phyloP scores from a whole-genome alignment of 2,329 filamentous ascomycete species.

The Monascus ruber region DNA sequence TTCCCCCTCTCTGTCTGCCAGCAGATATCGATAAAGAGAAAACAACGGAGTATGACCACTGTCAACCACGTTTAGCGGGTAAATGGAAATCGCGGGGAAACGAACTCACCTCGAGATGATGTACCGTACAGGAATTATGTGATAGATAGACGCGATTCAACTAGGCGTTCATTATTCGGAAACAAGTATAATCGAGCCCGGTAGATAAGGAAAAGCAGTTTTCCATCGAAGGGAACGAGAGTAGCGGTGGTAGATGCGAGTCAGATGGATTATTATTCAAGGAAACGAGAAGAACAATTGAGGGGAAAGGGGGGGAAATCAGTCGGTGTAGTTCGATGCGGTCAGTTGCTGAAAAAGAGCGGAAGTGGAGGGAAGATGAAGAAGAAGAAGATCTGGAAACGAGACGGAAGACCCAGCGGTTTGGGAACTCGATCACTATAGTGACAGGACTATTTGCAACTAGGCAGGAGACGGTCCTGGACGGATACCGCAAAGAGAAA shows the following conservation, averaged over 20 bases:
- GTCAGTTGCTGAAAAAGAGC: constrained; percentile 1
- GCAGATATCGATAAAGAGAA: constrained; percentile 26
- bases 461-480: too few species aligned
- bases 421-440: constrained; percentile 17
- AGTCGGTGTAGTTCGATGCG: constrained; percentile 15
- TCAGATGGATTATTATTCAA: constrained; percentile 3
- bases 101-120: background rate
- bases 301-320: constrained; percentile 7
- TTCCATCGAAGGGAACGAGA: constrained; percentile 8
- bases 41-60: constrained; percentile 1
- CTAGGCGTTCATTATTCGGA: constrained; percentile 19
- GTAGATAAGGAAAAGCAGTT: too few species aligned
- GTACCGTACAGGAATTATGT: background rate
- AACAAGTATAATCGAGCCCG: background rate
- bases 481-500: background rate
- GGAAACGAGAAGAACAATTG: constrained; percentile 8
- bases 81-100: too few species aligned
- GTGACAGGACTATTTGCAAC: constrained; percentile 10
- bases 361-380: constrained; percentile 3
- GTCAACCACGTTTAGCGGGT: too few species aligned
- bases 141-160: constrained; percentile 12
- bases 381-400: constrained; percentile 14
- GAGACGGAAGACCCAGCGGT: constrained; percentile 17
- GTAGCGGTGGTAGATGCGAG: constrained; percentile 8
- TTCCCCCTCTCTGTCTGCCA: constrained; percentile 24